Conservation (phyloP, 306 rosid species). For the Trifolium pratense region DNA sequence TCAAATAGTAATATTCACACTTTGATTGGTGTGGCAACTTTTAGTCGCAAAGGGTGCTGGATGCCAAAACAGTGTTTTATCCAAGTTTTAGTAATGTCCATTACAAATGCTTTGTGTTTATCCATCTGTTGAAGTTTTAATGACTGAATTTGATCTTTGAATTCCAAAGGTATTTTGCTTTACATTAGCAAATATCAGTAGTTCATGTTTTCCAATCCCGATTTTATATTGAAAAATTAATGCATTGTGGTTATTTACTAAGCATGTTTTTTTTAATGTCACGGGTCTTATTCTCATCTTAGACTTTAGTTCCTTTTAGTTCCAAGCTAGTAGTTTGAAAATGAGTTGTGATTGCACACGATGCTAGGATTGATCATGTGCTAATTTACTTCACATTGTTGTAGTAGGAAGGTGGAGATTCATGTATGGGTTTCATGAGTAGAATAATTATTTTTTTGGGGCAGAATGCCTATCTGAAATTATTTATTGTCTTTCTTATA, state of each 20-base stretch:
- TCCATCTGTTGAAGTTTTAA: neutral
- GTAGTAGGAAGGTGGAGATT: neutral
- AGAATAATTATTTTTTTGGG: neutral
- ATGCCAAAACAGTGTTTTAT: neutral
- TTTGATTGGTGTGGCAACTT: neutral
- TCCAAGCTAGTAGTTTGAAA: neutral
- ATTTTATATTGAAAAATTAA: neutral
- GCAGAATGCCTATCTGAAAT: neutral
- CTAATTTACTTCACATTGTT: conserved; percentile 2
- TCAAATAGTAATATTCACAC: neutral
- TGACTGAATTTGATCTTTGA: neutral
- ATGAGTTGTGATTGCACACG: neutral
- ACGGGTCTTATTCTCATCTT: too few species aligned
- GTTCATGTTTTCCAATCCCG: neutral
- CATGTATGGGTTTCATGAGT: neutral
- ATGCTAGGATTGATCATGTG: neutral
- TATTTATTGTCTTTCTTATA: conserved; percentile 3
- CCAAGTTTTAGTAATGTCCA: neutral
- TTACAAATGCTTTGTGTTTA: conserved; percentile 1
- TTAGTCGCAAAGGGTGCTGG: neutral
- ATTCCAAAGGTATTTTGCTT: neutral
- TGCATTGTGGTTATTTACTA: too few species aligned
- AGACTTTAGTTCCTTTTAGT: neutral
- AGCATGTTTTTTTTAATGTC: too few species aligned
- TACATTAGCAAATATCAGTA: neutral